phyloP scores from a whole-genome alignment of 352 stramenopile genomes.

The Blastocystis sp. region DNA sequence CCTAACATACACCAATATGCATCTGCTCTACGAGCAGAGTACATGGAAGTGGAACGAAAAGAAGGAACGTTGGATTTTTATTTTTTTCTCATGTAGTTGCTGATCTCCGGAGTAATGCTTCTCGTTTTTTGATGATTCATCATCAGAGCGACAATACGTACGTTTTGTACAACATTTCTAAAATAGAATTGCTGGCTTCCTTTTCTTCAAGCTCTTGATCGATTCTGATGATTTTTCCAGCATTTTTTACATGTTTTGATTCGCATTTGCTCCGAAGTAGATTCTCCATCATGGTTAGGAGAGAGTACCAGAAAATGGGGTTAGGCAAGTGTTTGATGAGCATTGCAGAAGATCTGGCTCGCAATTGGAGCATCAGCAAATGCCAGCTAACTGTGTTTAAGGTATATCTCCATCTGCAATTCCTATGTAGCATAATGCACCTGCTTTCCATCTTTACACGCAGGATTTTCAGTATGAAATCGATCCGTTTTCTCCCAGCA shows the following conservation, averaged over 20 bases:
- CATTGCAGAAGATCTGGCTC: neutral
- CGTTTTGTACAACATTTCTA: neutral
- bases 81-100: neutral
- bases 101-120: neutral
- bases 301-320: neutral
- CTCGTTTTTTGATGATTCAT: neutral
- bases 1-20: neutral
- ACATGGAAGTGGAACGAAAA: slow-evolving; percentile 51
- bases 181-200: slow-evolving; percentile 1
- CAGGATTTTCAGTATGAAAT: neutral
- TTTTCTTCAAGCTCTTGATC: neutral
- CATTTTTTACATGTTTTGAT: slow-evolving; percentile 20
- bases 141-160: neutral
- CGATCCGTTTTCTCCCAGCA: slow-evolving; percentile 29
- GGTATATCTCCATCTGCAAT: neutral
- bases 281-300: neutral
- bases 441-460: neutral
- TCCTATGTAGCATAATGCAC: slow-evolving; percentile 10
- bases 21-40: slow-evolving; percentile 2
- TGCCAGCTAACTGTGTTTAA: slow-evolving; percentile 52
- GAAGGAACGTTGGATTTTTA: neutral
- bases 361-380: neutral
- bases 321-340: neutral
- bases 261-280: neutral
- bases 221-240: neutral